Base-by-base conservation (phyloP, 2,329 filamentous ascomycete species). In the Sporothrix brasiliensis region DNA sequence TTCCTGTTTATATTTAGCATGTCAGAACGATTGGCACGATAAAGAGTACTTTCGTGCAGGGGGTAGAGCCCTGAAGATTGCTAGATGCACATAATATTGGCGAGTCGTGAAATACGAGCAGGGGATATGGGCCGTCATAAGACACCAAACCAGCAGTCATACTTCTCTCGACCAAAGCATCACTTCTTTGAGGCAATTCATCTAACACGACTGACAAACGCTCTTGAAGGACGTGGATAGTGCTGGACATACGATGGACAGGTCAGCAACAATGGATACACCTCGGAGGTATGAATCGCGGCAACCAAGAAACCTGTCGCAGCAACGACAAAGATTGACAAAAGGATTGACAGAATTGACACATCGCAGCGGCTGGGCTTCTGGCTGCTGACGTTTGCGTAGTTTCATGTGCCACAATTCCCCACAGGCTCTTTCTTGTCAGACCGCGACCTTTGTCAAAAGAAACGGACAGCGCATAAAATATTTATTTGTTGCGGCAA, bases 1-100 rank as follows among this genome's bases (percentile, higher is more conserved):
- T 54, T 67, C 65, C 65, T 30, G 50, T 54, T 54, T 67, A 67
- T 67, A 67, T 67, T 52, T 67, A 54, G 49, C n/a, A 67, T 16
- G 63, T 44, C 34, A 53, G 30, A 52, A 53, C 30, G 65, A 39
- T 41, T 11, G 13, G 47, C 21, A 14, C 34, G 34, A 34, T 34
- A 34, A 9, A 4, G 1, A 50, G 19, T 7, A 41, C n/a, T n/a
- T n/a, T n/a, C n/a, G n/a, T 24, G 2, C 49, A 54, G 61, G 44
- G 61, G 24, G 7, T 16, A 50, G 61, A 30, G 30, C 39, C 30
- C 58, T 39, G 21, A 47, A 13, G n/a, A 47, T 47, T 61, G n/a
- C 39, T n/a, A 7, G 21, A 44, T 27, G 58, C 39, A 34, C 10
- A 61, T 10, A 16, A 7, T 19, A 14, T 4, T 39, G n/a, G n/a